A percentile compares a stretch with the other conserved stretches of the same genome.
Conservation (phyloP, 495 filamentous ascomycete species). For the Penicillium antarcticum region DNA sequence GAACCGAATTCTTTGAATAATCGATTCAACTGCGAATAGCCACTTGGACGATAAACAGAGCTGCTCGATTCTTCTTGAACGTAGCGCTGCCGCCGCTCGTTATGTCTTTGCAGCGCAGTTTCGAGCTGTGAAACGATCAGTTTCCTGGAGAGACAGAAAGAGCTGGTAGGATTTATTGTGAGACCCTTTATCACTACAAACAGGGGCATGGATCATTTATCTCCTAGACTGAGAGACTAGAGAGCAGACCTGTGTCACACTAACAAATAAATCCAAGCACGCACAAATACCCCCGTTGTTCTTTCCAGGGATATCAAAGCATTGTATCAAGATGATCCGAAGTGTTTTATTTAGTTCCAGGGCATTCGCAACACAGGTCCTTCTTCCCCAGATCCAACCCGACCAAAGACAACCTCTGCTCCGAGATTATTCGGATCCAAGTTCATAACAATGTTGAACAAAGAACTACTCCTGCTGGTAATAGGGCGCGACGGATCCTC, state of each 20-base stretch:
- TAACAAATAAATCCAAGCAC: neutral
- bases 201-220: no score
- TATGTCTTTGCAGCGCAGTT: no score
- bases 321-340: neutral
- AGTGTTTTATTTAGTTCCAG: conserved; percentile 3
- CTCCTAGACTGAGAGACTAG: no score
- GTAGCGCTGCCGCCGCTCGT: no score
- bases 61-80: no score
- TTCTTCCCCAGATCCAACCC: conserved; percentile 27
- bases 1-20: neutral
- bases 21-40: no score
- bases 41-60: no score
- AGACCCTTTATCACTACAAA: no score
- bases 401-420: conserved; percentile 34
- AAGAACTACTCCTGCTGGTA: conserved; percentile 16
- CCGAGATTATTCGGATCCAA: conserved; percentile 17
- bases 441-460: conserved; percentile 42
- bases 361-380: conserved; percentile 29
- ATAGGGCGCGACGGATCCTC: conserved; percentile 19
- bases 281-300: neutral
- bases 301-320: neutral
- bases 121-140: no score
- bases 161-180: no score
- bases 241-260: no score
- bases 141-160: no score